Evolutionary conservation across 805 yeast genomes (phyloP), one percentile per base, ranked within the genome.

Genomic region (Clavispora santaluciae): DNA sequence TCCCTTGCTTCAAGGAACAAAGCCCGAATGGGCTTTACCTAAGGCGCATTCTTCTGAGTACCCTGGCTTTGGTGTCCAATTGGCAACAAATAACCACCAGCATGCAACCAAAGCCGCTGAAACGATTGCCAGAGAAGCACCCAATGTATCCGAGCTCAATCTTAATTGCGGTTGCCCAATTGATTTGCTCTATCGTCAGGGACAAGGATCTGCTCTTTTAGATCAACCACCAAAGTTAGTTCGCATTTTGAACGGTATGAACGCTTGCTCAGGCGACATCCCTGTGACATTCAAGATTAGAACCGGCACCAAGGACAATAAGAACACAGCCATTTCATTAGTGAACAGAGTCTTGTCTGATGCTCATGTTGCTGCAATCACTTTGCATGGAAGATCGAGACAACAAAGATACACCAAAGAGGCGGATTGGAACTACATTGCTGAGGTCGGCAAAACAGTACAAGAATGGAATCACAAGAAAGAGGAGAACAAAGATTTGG

Each of bases 131-230:
- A 72, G 73, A 42, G 73, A 76, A 38, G 74, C 84, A 17, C 68
- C 79, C 11, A 60, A 73, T 42, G 78, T 85, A n/a, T 76, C 83
- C 22, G 98, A 93, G 57, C 69, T 93, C 49, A 93, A 93, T 59
- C 74, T 93, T 55, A 93, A 93, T 64, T 84, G 95, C 57, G 99
- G 99, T 2, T 93, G 99, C 62, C 99, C 99, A 12, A 93, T 93
- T 51, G 99, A 95, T 59, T 72, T 93, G 53, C 70, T 93, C n/a
- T 93, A 82, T 62, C 78, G 91, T 51, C 88, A 86, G 58, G 99
- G 99, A 30, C 95, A 95, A 46, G 99, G 99, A 2, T 81, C 95
- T 26, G 98, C 96, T 0, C 73, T 93, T 40, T 67, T 93, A 72
- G 97, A 89, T 48, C 88, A 86, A 54, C 95, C 95, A 8, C 82